phyloP scores from a whole-genome alignment of 352 stramenopile genomes.

The Phytophthora aleatoria region DNA sequence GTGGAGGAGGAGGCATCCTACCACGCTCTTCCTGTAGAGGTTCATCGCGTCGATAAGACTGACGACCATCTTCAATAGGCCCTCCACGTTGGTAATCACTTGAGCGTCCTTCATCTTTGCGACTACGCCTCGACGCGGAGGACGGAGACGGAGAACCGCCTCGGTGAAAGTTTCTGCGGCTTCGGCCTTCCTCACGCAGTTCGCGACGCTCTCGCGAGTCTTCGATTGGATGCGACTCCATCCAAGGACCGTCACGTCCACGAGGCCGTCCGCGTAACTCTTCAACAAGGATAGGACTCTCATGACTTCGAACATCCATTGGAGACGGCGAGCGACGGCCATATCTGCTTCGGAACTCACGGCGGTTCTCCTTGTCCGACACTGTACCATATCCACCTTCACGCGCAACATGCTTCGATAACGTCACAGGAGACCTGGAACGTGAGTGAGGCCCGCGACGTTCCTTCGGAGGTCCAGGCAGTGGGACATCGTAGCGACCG shows the following conservation, averaged over 20 bases:
- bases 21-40: conserved; percentile 27
- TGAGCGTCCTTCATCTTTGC: conserved; percentile 26
- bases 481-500: conserved; percentile 17
- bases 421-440: conserved; percentile 38
- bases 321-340: conserved; percentile 23
- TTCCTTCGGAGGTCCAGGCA: conserved; percentile 19
- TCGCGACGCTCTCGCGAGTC: conserved; percentile 25
- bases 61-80: conserved; percentile 24
- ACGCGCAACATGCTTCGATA: conserved; percentile 22
- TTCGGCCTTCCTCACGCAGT: conserved; percentile 20
- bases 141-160: conserved; percentile 21
- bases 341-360: conserved; percentile 30
- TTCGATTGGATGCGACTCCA: conserved; percentile 19
- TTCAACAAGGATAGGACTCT: conserved; percentile 21
- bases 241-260: conserved; percentile 35
- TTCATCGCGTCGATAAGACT: conserved; percentile 27
- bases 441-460: conserved; percentile 26
- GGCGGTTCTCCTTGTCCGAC: conserved; percentile 38
- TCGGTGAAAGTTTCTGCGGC: conserved; percentile 17
- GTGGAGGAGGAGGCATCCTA: conserved; percentile 22
- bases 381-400: conserved; percentile 25
- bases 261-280: conserved; percentile 40
- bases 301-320: conserved; percentile 27
- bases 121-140: conserved; percentile 29
- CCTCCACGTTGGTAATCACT: conserved; percentile 27